Base-by-base conservation (phyloP, 2,329 filamentous ascomycete genomes). In the Fusarium caatingaense region DNA sequence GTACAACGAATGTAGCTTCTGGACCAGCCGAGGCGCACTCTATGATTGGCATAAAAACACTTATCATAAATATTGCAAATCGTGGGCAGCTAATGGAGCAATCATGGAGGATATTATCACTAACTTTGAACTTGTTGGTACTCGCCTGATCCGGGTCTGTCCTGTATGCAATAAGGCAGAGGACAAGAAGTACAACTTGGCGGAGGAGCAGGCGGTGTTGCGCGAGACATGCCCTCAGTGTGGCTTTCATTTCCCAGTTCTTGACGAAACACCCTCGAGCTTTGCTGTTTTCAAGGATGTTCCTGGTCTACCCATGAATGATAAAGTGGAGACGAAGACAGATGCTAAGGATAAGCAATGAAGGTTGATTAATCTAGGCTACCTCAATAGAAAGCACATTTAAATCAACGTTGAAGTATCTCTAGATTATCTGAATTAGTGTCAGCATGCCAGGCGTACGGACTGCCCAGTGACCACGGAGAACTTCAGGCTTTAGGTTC, bases 31-130 rank as follows among this genome's bases (percentile, higher is more conserved):
- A 7, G 64, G 67, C 0, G 57, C 67, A 2, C 48, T 71, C 2
- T 68, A 71, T 15, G 42, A 66, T 41, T 72, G 60, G 53, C 60
- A 72, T 13, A 72, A 64, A 45, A 68, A 61, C 12, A 72, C 51
- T 1, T 72, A 72, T 30, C 47, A 68, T 21, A 71, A 71, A 30
- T 47, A 71, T 60, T 71, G 53, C 40, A 69, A 72, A 34, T 16
- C 58, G 10, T 71, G 49, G 60, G 67, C 67, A 0, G 64, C 47
- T 0, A 71, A 71, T 12, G 60, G 64, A 4, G 69, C 60, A 37
- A 72, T 72, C 15, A 69, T 72, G 57, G 69, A 72, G 41, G 69
- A 64, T 8, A 66, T 72, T 5, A 61, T 63, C 7, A 71, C 64
- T n/a, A 72, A 72, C 28, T 72, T 63, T 16, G 64, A 72, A 55